Base-by-base conservation (phyloP, 495 filamentous ascomycete species). In the Evansstolkia leycettana region DNA sequence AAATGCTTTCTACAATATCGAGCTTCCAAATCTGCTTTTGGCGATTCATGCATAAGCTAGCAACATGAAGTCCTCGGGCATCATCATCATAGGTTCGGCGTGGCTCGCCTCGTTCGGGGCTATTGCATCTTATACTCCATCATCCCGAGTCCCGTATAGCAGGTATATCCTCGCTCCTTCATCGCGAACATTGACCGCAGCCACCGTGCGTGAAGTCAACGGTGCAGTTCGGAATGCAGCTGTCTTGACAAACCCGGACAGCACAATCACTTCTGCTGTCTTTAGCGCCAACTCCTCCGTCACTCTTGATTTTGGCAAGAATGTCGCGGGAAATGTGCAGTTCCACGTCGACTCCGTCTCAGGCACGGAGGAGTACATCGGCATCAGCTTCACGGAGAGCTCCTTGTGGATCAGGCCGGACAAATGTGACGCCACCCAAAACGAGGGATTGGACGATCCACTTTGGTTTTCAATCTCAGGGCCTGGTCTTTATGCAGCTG, bases 301-400 rank as follows among this genome's bases (percentile, higher is more conserved):
- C 3, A 64, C 64, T 0, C 61, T 57, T 17, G 65, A 70, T 31
- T 69, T 66, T 45, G 60, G 58, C 2, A 60, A 55, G 32, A 65
- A 65, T 37, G 54, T 69, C 6, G 65, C 51, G 5, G 65, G 66
- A 5, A 36, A 59, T 3, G 58, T 63, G 7, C 51, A 56, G 2
- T 40, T 69, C 7, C 42, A 43, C 23, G 46, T 69, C 15, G 46
- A 36, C 11, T 31, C 38, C 5, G 26, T 46, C 5, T 47, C 56
- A 2, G 9, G 9, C 20, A 43, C 51, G 6, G 42, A 51, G 16
- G 58, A 63, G 16, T 63, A 54, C 18, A 42, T 70, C 13, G 64
- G 61, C 6, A 40, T 69, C 14, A 60, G 55, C 2, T 70, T 62
- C 39, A 54, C 57, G 3, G 65, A 68, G 33, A 58, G 53, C 28